Conservation (phyloP, 31 red algal species). For the Endocladia muricata region DNA sequence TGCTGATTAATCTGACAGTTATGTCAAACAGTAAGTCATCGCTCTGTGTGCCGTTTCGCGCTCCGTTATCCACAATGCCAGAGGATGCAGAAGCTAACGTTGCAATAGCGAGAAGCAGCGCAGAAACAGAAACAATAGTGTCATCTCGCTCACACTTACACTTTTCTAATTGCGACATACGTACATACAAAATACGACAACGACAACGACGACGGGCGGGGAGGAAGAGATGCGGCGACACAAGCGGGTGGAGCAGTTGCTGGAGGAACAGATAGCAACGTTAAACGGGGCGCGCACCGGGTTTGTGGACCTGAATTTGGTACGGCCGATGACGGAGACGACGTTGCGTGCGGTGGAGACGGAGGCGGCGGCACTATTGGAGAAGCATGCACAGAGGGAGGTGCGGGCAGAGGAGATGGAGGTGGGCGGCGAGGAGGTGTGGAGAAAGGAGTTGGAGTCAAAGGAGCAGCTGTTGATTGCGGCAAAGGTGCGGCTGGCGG, state of each 20-base stretch:
- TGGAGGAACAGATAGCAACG: conserved; percentile 32
- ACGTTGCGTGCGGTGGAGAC: conserved; percentile 25
- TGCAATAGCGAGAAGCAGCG: too few relatives aligned
- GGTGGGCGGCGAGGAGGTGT: not conserved
- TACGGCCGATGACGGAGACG: conserved; percentile 29
- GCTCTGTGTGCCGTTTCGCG: too few relatives aligned
- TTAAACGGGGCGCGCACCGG: conserved; percentile 28
- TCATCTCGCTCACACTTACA: not conserved
- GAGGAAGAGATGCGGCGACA: not conserved
- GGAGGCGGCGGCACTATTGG: conserved; percentile 25
- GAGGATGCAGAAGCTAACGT: too few relatives aligned
- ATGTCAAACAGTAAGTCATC: too few relatives aligned
- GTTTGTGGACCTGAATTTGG: conserved; percentile 37
- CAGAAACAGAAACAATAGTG: too few relatives aligned
- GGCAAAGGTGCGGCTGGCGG: conserved; percentile 46
- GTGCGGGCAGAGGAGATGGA: conserved; percentile 8
- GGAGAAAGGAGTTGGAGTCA: conserved; percentile 13
- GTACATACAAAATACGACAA: not conserved
- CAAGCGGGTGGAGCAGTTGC: conserved; percentile 9
- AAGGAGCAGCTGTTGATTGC: conserved; percentile 43
- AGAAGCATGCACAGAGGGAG: conserved; percentile 7
- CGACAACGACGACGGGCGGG: not conserved
- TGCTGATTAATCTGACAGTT: too few relatives aligned
- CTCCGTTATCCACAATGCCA: too few relatives aligned
- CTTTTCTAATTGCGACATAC: not conserved